A percentile compares a stretch with the other conserved stretches of the same genome.
Evolutionary conservation across 2,329 filamentous ascomycete species (phyloP).

Genomic region (Dendrostoma leiphaemia): DNA sequence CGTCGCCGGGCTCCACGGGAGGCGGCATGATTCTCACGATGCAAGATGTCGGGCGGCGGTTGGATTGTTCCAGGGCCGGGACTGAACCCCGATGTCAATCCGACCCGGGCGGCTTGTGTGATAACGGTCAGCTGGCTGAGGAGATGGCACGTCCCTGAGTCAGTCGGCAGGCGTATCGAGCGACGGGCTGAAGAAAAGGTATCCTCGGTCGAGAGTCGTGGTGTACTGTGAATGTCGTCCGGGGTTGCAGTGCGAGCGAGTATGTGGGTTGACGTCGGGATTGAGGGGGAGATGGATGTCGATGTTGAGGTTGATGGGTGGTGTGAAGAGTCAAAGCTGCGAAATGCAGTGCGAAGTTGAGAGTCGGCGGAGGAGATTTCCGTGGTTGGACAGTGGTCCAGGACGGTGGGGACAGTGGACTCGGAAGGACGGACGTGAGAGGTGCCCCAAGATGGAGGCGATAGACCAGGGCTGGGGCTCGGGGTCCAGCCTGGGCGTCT

Average conservation of each 20-base stretch:
- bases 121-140: background rate
- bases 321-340: slow-evolving; percentile 15
- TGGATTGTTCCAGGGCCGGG: background rate
- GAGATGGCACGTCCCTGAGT: background rate
- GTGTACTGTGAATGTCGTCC: no score
- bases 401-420: background rate
- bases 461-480: background rate
- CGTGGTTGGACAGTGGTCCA: slow-evolving; percentile 10
- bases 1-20: slow-evolving; percentile 8
- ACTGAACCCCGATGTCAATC: slow-evolving; percentile 10
- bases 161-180: background rate
- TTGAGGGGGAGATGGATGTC: background rate
- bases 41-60: background rate
- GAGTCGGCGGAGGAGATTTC: slow-evolving; percentile 17
- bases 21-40: slow-evolving; percentile 10
- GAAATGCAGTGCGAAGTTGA: slow-evolving; percentile 11
- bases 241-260: no score
- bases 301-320: background rate
- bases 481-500: no score
- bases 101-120: slow-evolving; percentile 9
- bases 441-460: background rate
- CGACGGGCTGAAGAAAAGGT: background rate
- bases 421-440: background rate
- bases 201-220: background rate
- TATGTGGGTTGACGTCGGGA: background rate